Evolutionary conservation across 257 asterid species (phyloP).

Genomic region (Fraxinus pennsylvanica): DNA sequence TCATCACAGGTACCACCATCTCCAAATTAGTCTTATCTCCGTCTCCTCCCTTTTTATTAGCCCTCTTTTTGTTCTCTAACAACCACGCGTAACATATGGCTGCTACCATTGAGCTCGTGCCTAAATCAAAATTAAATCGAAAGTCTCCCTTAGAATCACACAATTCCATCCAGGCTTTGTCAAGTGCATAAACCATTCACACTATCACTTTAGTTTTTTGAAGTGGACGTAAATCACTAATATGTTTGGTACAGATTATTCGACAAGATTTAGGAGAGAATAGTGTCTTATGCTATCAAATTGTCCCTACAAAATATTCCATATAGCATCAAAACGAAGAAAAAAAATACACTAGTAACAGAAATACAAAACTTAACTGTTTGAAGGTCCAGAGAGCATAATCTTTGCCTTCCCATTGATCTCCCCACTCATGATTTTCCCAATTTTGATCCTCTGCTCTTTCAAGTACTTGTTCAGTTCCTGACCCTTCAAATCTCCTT

Average conservation of each 20-base stretch:
- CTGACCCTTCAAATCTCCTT: conserved; percentile 29
- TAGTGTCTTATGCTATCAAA: conserved; percentile 53
- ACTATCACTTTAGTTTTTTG: background rate
- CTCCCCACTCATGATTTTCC: conserved; percentile 59
- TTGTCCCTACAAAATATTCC: background rate
- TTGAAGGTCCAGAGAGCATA: conserved; percentile 78
- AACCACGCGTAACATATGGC: conserved; percentile 82
- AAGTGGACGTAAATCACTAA: background rate
- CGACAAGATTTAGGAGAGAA: background rate
- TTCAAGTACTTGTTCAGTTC: conserved; percentile 56
- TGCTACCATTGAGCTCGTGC: conserved; percentile 91
- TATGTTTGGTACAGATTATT: background rate
- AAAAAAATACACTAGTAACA: background rate
- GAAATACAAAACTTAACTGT: conserved; percentile 48
- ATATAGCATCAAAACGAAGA: background rate
- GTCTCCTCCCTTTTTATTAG: conserved; percentile 35
- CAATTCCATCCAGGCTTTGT: background rate
- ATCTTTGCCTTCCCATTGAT: conserved; percentile 68
- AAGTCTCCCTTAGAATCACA: background rate
- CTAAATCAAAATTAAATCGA: conserved; percentile 34
- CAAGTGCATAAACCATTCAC: background rate
- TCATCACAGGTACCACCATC: conserved; percentile 73
- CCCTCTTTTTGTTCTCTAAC: conserved; percentile 50
- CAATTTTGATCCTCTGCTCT: conserved; percentile 63
- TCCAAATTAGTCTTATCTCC: conserved; percentile 31